Base-by-base conservation (phyloP, 805 yeast genomes). In the Ogataea philodendri region DNA sequence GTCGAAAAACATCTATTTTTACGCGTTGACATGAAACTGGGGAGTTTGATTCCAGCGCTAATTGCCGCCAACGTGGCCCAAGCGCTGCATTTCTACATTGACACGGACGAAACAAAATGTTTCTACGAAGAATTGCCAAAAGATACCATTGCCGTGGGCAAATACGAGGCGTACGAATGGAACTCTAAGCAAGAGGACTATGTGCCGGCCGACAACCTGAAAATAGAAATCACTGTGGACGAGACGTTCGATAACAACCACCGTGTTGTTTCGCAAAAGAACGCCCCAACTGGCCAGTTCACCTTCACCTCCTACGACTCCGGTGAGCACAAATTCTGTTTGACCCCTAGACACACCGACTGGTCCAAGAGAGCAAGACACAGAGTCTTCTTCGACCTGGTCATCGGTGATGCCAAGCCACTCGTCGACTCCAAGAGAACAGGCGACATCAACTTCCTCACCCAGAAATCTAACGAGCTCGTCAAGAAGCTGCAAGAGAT, bases 91-190 rank as follows among this genome's bases (percentile, higher is more conserved):
- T 79, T 87, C 59, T 89, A 87, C 59, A 66, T 86, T 35, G 76
- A 76, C 9, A 81, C 89, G 1, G 88, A 81, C 20, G 83, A 83
- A 46, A 72, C 78, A 27, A 77, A 78, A 49, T 93, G 97, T 62
- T 90, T 90, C 59, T 82, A 65, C 52, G 93, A 89, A 55, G 94
- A 84, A 42, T 67, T 90, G 42, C 78, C 85, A 11, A 69, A 72
- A 45, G 84, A 80, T 48, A 77, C 94, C n/a, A 71, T 90, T 39
- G 82, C 89, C 15, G 84, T 84, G 39, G 95, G 90, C 37, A 71
- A 72, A 52, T 77, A 84, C 48, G 82, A 82, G 47, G 84, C 85
- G 3, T 72, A 72, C 56, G 88, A 83, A 50, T 69, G 62, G 42
- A 70, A 74, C 48, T 69, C 70, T 13, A 59, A 63, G 21, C 60